phyloP scores from a whole-genome alignment of 73 alveolate species.

The Effrenium voratum region DNA sequence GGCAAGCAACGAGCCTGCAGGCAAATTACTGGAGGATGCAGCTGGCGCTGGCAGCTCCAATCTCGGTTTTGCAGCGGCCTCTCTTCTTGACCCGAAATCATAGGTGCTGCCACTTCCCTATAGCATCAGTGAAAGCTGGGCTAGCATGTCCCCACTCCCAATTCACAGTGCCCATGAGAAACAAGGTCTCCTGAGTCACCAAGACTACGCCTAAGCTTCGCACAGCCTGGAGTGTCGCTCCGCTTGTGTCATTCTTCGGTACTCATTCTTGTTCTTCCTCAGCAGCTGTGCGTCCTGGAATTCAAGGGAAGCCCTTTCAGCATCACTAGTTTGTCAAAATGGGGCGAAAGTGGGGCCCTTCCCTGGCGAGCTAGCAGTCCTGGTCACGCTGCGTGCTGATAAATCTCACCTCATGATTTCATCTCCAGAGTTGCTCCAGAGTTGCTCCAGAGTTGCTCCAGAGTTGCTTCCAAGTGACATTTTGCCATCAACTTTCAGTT shows the following conservation, averaged over 20 bases:
- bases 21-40: slow-evolving; percentile 12
- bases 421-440: no score
- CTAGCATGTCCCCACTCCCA: no score
- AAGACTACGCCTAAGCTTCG: neutral
- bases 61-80: slow-evolving; percentile 26
- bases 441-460: no score
- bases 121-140: no score
- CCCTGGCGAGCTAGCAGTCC: neutral
- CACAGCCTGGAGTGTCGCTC: slow-evolving; percentile 46
- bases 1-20: neutral
- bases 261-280: slow-evolving; percentile 89
- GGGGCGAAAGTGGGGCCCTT: neutral
- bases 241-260: slow-evolving; percentile 73
- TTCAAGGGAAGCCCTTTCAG: neutral
- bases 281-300: slow-evolving; percentile 86
- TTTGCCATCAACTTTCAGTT: no score
- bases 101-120: no score
- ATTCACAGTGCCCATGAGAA: no score
- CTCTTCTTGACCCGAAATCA: neutral
- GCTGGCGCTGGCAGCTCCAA: slow-evolving; percentile 85
- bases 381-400: slow-evolving; percentile 92
- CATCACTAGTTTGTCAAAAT: neutral
- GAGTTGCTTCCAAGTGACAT: no score
- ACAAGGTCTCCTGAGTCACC: neutral
- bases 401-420: slow-evolving; percentile 82